Evolutionary conservation across 1,139 yeast genomes (phyloP).

Genomic region (Saccharomyces hybrid): DNA sequence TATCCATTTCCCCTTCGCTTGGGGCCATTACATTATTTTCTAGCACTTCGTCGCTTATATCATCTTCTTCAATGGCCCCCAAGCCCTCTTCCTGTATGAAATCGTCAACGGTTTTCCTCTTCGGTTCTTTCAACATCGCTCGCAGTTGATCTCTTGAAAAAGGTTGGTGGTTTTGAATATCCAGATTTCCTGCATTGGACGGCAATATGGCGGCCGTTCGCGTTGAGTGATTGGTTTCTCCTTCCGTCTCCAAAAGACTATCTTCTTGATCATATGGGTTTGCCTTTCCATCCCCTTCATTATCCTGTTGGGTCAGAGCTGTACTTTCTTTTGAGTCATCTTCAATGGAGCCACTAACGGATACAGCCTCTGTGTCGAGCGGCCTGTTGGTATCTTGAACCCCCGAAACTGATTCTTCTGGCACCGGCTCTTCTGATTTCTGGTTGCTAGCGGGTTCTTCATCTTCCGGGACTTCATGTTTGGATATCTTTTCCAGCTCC

Average conservation of each 20-base stretch:
- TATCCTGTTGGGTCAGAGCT: neutral
- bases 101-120: neutral
- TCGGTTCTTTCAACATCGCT: neutral
- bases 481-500: conserved; percentile 23
- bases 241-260: neutral
- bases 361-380: neutral
- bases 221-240: neutral
- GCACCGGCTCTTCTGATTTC: conserved; percentile 4
- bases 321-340: neutral
- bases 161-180: neutral
- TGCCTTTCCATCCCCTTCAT: neutral
- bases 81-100: neutral
- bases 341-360: too few relatives aligned
- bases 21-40: neutral
- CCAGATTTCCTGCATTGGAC: neutral
- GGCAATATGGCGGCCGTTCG: neutral
- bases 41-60: neutral
- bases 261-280: neutral
- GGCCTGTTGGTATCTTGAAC: neutral
- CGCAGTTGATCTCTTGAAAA: neutral
- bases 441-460: conserved; percentile 4
- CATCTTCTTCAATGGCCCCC: neutral
- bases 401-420: neutral
- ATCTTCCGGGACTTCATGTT: conserved; percentile 7
- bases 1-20: neutral